These are phyloP conservation scores for Corchorus olitorius DNA, from an alignment of 345 rosid species.

Conservation along the genomic window DNA sequence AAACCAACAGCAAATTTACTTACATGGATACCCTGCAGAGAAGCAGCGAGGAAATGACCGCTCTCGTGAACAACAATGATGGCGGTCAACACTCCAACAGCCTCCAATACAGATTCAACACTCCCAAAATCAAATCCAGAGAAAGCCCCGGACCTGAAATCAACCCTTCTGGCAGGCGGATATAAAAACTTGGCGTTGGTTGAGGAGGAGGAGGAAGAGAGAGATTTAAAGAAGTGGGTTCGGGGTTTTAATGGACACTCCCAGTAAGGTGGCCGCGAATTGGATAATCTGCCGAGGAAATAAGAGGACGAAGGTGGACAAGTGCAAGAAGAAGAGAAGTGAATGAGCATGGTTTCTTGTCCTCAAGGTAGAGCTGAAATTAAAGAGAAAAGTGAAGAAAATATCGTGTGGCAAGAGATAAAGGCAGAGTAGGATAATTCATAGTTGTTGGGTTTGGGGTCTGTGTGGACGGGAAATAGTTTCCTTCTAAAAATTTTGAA, in stretches of 20 bases:
- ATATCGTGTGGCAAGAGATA: conserved; percentile 11
- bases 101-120: conserved; percentile 75
- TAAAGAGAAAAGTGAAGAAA: conserved; percentile 23
- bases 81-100: conserved; percentile 79
- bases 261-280: conserved; percentile 40
- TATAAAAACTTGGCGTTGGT: conserved; percentile 43
- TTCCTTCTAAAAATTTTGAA: too few species aligned
- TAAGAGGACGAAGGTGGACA: conserved; percentile 35
- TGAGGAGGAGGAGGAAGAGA: conserved; percentile 34
- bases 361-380: conserved; percentile 20
- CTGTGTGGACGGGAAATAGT: conserved; percentile 57
- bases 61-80: conserved; percentile 86
- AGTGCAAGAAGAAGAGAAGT: conserved; percentile 50
- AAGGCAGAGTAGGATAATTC: conserved; percentile 39
- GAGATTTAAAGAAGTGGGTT: conserved; percentile 54
- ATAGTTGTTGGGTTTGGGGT: conserved; percentile 31
- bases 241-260: conserved; percentile 48
- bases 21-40: conserved; percentile 93
- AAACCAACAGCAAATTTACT: conserved; percentile 97
- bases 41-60: conserved; percentile 93
- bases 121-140: conserved; percentile 72
- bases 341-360: conserved; percentile 61
- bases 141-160: conserved; percentile 53
- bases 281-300: conserved; percentile 36
- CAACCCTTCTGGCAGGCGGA: conserved; percentile 37